Percentiles rank a stretch among this genome's conserved stretches.
phyloP scores from a whole-genome alignment of 331 rosid genomes.

The Malus hybrid region DNA sequence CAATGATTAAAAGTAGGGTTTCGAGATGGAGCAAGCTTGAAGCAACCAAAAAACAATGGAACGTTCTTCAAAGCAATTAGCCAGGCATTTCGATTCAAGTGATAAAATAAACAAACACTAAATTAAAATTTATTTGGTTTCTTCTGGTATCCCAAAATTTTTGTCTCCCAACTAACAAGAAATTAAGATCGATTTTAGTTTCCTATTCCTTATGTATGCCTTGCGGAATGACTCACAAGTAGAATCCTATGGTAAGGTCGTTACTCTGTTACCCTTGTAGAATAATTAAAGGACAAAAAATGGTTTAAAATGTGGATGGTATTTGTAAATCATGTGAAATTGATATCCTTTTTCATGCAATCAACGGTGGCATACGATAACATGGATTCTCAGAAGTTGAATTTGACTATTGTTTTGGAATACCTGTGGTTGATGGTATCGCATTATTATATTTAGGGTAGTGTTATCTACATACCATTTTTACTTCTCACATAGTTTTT shows the following conservation, averaged over 20 bases:
- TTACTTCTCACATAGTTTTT: too few relatives aligned
- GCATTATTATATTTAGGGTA: not conserved
- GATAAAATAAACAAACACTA: constrained; percentile 10
- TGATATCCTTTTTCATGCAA: not conserved
- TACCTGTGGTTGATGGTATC: not conserved
- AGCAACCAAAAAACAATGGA: constrained; percentile 41
- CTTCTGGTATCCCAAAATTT: constrained; percentile 5
- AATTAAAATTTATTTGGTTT: constrained; percentile 24
- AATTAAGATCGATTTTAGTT: not conserved
- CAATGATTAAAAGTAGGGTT: constrained; percentile 14
- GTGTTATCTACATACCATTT: too few relatives aligned
- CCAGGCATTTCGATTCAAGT: constrained; percentile 15
- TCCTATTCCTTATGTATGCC: not conserved
- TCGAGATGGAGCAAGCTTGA: constrained; percentile 42
- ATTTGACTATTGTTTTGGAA: not conserved
- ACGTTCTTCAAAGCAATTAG: constrained; percentile 41
- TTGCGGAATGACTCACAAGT: not conserved
- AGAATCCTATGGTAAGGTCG: not conserved
- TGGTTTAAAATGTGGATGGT: not conserved
- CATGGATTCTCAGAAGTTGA: not conserved
- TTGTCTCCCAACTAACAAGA: not conserved
- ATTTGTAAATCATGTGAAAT: not conserved
- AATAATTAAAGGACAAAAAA: not conserved
- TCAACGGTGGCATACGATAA: not conserved
- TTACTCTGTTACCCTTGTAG: not conserved